phyloP scores from a whole-genome alignment of 1,284 basidiomycete genomes.

The Tilletiaria anomala region DNA sequence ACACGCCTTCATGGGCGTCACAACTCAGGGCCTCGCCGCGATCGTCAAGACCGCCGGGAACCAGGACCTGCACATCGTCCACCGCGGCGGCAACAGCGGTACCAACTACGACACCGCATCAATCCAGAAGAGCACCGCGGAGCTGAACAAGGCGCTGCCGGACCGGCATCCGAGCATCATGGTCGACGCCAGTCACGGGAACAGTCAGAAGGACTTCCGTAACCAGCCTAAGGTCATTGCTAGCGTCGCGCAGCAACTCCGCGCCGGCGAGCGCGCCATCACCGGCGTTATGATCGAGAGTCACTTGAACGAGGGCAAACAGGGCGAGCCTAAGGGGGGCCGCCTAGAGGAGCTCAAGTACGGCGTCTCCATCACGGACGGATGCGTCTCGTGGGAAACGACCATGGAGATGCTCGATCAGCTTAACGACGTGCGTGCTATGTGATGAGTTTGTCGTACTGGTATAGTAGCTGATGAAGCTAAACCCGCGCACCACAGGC shows the following conservation, averaged over 20 bases:
- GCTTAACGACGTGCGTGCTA: slow-evolving; percentile 39
- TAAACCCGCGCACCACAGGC: too few relatives aligned
- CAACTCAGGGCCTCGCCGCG: slow-evolving; percentile 54
- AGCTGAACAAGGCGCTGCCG: slow-evolving; percentile 45
- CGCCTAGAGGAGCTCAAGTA: slow-evolving; percentile 25
- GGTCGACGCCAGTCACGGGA: slow-evolving; percentile 39
- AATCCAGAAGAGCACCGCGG: slow-evolving; percentile 63
- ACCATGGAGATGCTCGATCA: slow-evolving; percentile 45
- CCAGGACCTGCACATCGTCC: slow-evolving; percentile 40
- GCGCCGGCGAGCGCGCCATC: slow-evolving; percentile 59
- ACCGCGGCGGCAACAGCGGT: slow-evolving; percentile 35
- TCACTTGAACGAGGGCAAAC: slow-evolving; percentile 56
- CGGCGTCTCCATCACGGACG: slow-evolving; percentile 40
- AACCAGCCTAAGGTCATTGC: slow-evolving; percentile 48
- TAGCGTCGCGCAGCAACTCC: slow-evolving; percentile 63
- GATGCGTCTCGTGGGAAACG: slow-evolving; percentile 79
- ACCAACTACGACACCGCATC: slow-evolving; percentile 51
- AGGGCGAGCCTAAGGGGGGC: slow-evolving; percentile 37
- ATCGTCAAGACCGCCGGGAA: slow-evolving; percentile 93
- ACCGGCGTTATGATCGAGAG: slow-evolving; percentile 96
- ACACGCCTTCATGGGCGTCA: slow-evolving; percentile 39
- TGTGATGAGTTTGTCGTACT: too few relatives aligned
- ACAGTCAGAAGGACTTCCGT: slow-evolving; percentile 38
- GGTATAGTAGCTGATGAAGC: too few relatives aligned
- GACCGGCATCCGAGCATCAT: slow-evolving; percentile 31